Evolutionary conservation across 768 basidiomycete species (phyloP).

Genomic region (Kwoniella dendrophila): DNA sequence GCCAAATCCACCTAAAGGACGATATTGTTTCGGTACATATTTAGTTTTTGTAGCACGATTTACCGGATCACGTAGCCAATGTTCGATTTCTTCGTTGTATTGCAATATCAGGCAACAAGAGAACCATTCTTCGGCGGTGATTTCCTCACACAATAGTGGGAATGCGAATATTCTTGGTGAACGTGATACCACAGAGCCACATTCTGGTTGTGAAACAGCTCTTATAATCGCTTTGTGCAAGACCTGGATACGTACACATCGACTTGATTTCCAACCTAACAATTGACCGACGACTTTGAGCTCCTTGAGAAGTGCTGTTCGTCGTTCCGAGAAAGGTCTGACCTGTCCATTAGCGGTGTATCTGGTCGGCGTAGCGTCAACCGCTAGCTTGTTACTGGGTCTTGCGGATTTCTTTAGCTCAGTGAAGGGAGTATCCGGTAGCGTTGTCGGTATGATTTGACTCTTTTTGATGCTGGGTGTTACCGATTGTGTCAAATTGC

Average conservation of each 20-base stretch:
- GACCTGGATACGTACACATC: slow-evolving; percentile 64
- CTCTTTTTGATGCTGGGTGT: slow-evolving; percentile 48
- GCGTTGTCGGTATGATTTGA: slow-evolving; percentile 61
- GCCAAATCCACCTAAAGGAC: slow-evolving; percentile 64
- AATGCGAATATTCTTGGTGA: slow-evolving; percentile 66
- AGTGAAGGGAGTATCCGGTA: slow-evolving; percentile 17
- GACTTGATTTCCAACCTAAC: slow-evolving; percentile 74
- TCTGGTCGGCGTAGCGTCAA: slow-evolving; percentile 4
- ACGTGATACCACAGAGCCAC: slow-evolving; percentile 61
- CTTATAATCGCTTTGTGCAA: slow-evolving; percentile 35
- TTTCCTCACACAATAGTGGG: slow-evolving; percentile 66
- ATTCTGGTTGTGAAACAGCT: slow-evolving; percentile 33
- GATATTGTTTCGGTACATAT: slow-evolving; percentile 63
- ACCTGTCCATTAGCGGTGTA: too few species aligned
- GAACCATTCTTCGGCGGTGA: slow-evolving; percentile 69
- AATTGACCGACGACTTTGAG: slow-evolving; percentile 69
- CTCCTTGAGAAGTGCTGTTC: slow-evolving; percentile 61
- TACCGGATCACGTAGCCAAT: slow-evolving; percentile 61
- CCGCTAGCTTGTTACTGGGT: neutral
- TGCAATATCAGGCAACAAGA: slow-evolving; percentile 65
- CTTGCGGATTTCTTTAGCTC: neutral
- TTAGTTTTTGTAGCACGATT: slow-evolving; percentile 62
- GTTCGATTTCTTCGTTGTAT: slow-evolving; percentile 64
- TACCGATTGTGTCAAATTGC: slow-evolving; percentile 10
- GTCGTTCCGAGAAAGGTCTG: slow-evolving; percentile 14